These are phyloP conservation scores for Lentinus polychrous DNA, from an alignment of 1,284 basidiomycete species.

Conservation along the genomic window DNA sequence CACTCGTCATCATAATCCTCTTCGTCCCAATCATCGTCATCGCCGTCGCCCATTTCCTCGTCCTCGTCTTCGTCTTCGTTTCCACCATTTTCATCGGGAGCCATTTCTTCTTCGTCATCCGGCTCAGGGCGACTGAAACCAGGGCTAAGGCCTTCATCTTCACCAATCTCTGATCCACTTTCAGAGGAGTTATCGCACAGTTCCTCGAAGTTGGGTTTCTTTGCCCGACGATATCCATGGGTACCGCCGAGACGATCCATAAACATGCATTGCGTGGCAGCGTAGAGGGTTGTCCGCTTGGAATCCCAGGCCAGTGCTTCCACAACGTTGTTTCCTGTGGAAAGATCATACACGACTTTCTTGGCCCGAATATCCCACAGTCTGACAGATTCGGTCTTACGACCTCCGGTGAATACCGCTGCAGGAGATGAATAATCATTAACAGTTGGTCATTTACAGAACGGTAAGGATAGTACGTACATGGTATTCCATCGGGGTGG, in stretches of 20 bases:
- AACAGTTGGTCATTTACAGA: background rate
- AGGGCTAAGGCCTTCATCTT: background rate
- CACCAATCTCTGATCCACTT: background rate
- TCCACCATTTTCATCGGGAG: background rate
- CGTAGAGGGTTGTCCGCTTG: conserved; percentile 25
- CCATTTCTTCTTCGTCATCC: conserved; percentile 3
- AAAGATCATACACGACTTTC: conserved; percentile 30
- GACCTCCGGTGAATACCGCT: conserved; percentile 15
- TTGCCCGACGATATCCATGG: conserved; percentile 27
- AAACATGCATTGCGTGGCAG: conserved; percentile 28
- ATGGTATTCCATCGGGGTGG: conserved; percentile 22
- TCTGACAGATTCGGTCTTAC: conserved; percentile 24
- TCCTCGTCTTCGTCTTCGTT: conserved; percentile 7
- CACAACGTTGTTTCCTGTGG: conserved; percentile 35
- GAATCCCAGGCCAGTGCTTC: conserved; percentile 29
- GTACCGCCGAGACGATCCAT: conserved; percentile 25
- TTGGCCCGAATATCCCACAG: conserved; percentile 34
- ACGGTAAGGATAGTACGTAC: conserved; percentile 12
- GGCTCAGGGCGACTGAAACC: conserved; percentile 9
- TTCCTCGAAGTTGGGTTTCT: conserved; percentile 12
- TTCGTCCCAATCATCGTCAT: conserved; percentile 6
- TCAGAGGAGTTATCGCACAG: conserved; percentile 5
- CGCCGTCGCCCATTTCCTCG: conserved; percentile 5
- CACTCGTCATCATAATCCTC: conserved; percentile 3
- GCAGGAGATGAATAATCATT: background rate